Evolutionary conservation across 2,329 filamentous ascomycete species (phyloP).

Genomic region (Pseudocercospora crystallina): DNA sequence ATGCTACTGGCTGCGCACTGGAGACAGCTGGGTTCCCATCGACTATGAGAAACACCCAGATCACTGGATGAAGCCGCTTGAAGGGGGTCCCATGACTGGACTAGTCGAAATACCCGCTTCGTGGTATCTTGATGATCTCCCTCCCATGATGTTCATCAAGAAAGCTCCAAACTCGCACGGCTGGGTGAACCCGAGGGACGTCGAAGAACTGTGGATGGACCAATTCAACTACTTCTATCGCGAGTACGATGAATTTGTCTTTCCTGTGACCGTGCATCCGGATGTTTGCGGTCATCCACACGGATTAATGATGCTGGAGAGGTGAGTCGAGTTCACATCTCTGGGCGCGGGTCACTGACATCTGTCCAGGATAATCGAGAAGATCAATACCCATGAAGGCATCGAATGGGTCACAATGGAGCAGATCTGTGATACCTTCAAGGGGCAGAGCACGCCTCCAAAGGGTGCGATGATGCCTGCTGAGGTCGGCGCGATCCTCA

Average conservation of each 20-base stretch:
- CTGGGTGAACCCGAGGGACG: conserved; percentile 55
- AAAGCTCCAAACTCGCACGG: conserved; percentile 64
- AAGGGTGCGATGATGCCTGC: conserved; percentile 63
- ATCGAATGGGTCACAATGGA: conserved; percentile 70
- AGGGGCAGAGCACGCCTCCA: conserved; percentile 60
- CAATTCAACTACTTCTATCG: conserved; percentile 74
- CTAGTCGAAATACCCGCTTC: conserved; percentile 65
- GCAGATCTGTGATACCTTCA: conserved; percentile 72
- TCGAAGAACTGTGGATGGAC: conserved; percentile 65
- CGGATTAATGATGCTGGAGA: conserved; percentile 71
- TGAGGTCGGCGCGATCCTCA: conserved; percentile 53
- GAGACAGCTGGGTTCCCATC: conserved; percentile 67
- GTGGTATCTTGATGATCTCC: conserved; percentile 61
- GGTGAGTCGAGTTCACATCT: conserved; percentile 40
- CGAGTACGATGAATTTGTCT: conserved; percentile 74
- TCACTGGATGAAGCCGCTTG: conserved; percentile 64
- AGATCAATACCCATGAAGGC: conserved; percentile 64
- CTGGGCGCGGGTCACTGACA: conserved; percentile 1
- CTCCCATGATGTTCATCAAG: conserved; percentile 74
- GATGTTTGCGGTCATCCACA: conserved; percentile 72
- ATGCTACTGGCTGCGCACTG: conserved; percentile 63
- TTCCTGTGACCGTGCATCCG: conserved; percentile 75
- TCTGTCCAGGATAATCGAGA: conserved; percentile 56
- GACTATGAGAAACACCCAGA: conserved; percentile 63
- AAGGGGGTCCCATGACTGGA: conserved; percentile 60